Base-by-base conservation (phyloP, 2,329 filamentous ascomycete species). In the Phyllosticta capitalensis region DNA sequence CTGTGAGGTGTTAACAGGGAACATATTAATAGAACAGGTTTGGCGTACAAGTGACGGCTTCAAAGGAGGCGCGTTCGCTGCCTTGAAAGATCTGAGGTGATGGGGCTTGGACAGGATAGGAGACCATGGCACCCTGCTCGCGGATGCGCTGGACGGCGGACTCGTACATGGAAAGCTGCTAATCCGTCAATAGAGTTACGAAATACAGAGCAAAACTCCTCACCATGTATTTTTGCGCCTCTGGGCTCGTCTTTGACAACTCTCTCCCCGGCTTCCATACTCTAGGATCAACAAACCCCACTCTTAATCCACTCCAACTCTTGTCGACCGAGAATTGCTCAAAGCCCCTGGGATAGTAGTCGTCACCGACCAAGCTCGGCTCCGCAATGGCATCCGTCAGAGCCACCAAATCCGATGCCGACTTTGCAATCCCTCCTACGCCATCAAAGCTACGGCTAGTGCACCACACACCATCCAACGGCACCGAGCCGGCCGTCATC, bases 171-270 rank as follows among this genome's bases (percentile, higher is more conserved):
- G 70, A 67, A 24, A 68, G 65, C 69, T 71, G 54, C 54, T 12
- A 56, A 54, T 54, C 53, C 56, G 48, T 55, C 55, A 63, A 54
- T 51, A 57, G 33, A 28, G 22, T 9, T 17, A 12, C 30, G n/a
- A n/a, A n/a, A n/a, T n/a, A n/a, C n/a, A n/a, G n/a, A n/a, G n/a
- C n/a, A n/a, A n/a, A n/a, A n/a, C n/a, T n/a, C 66, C 67, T 56
- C 64, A 72, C 69, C 70, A 72, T 72, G 59, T 70, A 72, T 55
- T 67, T 65, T 64, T 72, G 69, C 19, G 70, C 70, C 60, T 72
- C 70, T 38, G 66, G 64, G 61, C 71, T 72, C 54, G 70, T 68
- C 55, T 70, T 61, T 33, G 68, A 68, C 57, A 65, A 68, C 57
- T 72, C 71, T n/a, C 66, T 64, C 67, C 70, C 70, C 26, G 64